These are phyloP conservation scores for Eimeria maxima DNA, from an alignment of 169 alveolate species.

Conservation along the genomic window DNA sequence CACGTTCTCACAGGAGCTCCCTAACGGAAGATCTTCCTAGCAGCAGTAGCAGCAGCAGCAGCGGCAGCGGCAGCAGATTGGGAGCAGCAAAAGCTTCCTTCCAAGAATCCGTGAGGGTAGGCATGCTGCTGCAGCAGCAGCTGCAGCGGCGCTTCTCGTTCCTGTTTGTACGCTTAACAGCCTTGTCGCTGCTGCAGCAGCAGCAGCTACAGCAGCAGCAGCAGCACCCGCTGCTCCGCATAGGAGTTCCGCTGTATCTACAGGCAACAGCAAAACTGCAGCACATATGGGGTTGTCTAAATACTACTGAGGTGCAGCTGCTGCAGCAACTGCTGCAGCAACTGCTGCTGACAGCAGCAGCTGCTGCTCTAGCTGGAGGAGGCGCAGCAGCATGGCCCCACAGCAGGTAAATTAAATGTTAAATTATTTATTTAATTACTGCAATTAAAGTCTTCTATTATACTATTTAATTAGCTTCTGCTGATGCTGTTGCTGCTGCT, in stretches of 20 bases:
- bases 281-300: slow-evolving; percentile 47
- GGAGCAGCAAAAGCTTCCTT: slow-evolving; percentile 51
- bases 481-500: slow-evolving; percentile 22
- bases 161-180: slow-evolving; percentile 9
- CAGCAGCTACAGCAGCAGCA: slow-evolving; percentile 63
- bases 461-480: not conserved
- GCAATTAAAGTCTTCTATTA: no score
- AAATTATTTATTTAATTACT: no score
- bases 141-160: slow-evolving; percentile 29
- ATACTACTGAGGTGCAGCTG: not conserved
- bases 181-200: slow-evolving; percentile 72
- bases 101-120: slow-evolving; percentile 41
- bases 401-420: no score
- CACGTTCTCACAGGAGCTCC: slow-evolving; percentile 1
- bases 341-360: slow-evolving; percentile 41
- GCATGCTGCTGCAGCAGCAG: slow-evolving; percentile 60
- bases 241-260: slow-evolving; percentile 32
- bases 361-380: slow-evolving; percentile 46
- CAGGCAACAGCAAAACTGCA: slow-evolving; percentile 65
- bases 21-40: not conserved
- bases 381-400: not conserved
- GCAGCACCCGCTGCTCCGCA: slow-evolving; percentile 63
- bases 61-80: slow-evolving; percentile 41
- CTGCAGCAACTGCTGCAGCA: slow-evolving; percentile 72
- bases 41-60: slow-evolving; percentile 50